A percentile compares a stretch with the other conserved stretches of the same genome.
These are phyloP conservation scores for Triticum timopheevii DNA, from an alignment of 176 grass and related monocot genomes.

Conservation along the genomic window DNA sequence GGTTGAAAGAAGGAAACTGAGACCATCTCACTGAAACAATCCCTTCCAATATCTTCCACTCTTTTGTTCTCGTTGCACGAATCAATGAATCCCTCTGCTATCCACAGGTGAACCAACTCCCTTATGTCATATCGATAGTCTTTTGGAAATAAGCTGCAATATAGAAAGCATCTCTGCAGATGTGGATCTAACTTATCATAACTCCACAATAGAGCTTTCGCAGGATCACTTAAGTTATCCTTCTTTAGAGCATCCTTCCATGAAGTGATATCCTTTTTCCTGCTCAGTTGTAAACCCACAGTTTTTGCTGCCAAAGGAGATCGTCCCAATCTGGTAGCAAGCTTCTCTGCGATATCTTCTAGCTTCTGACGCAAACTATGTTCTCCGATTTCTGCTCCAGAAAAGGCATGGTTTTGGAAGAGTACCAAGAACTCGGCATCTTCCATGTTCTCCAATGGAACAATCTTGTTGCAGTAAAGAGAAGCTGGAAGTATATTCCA, in stretches of 20 bases:
- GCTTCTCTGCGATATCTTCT: neutral
- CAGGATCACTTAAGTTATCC: neutral
- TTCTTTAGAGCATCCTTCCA: neutral
- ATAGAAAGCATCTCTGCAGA: neutral
- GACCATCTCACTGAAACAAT: neutral
- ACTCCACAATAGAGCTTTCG: neutral
- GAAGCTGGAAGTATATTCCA: neutral
- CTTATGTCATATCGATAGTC: accelerated
- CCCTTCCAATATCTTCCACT: neutral
- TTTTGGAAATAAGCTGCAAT: slow-evolving; percentile 26
- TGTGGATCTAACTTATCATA: slow-evolving; percentile 2
- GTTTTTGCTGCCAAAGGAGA: slow-evolving; percentile 24
- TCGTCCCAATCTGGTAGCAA: neutral
- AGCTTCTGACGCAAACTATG: no score
- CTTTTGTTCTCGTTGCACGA: accelerated
- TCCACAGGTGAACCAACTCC: neutral
- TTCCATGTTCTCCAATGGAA: neutral
- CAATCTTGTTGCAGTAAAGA: neutral
- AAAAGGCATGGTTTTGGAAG: slow-evolving; percentile 4
- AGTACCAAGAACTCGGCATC: neutral
- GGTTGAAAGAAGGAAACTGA: neutral
- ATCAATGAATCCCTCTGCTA: neutral
- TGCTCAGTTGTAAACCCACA: neutral
- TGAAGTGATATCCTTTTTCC: neutral
- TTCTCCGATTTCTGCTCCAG: neutral